Evolutionary conservation across 2,329 filamentous ascomycete species (phyloP), one percentile per base, ranked within the genome.

Genomic region (Pseudocercospora eumusae): DNA sequence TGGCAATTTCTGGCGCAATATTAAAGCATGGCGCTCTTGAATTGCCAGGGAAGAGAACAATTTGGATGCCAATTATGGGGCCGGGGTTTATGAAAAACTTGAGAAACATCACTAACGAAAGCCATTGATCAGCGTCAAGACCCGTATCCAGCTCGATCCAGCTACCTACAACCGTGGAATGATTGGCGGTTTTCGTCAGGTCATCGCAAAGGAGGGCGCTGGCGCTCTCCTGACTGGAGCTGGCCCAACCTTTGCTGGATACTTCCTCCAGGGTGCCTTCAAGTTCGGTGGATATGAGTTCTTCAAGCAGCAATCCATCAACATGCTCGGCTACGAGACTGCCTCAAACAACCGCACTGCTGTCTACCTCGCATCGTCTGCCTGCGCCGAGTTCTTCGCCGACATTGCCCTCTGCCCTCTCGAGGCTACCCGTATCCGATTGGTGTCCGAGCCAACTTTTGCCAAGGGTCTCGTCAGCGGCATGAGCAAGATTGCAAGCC

Each of bases 221-320:
- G 90, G 88, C 78, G 92, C 91, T 78, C 87, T 96, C 74, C 83
- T 91, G 78, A 96, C 92, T 71, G 91, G 91, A 80, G 85, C 88
- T 78, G 92, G 92, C 71, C 92, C 91, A 74, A 96, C 91, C 76
- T 87, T 88, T 71, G 90, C 91, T 69, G 91, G 91, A 79, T 96
- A 96, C 84, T 96, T 96, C 88, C 88, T 96, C 73, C 91, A 96
- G 83, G 91, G 92, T 77, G 89, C 91, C 73, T 88, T 95, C 85
- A 96, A 96, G 83, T 95, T 95, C 79, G 92, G 92, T 79, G 92
- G 92, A 78, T 96, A 96, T 81, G 92, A 96, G 83, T 88, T 96
- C 82, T 96, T 96, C 89, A 96, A 96, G 88, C 86, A 93, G 83
- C 90, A 95, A 82, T 86, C 83, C 76, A 95, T 96, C 80, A 89